A percentile compares a stretch with the other conserved stretches of the same genome.
These are phyloP conservation scores for Furcasterigmium furcatum DNA, from an alignment of 2,329 filamentous ascomycete species.

Conservation along the genomic window DNA sequence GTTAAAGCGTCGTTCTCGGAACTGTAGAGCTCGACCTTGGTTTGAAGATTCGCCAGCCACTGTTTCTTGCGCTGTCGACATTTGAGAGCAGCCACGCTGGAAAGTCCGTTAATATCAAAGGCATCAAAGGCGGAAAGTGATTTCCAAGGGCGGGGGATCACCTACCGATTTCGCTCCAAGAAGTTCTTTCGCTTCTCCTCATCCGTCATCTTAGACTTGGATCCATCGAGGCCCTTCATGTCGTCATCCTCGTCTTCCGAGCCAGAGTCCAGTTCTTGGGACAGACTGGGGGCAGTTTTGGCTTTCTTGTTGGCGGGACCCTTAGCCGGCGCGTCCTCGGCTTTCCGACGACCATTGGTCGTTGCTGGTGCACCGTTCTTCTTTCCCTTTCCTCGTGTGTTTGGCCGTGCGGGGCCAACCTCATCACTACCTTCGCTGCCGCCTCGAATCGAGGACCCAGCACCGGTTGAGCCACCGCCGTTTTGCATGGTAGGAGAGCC, in stretches of 20 bases:
- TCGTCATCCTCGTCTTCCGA: conserved; percentile 49
- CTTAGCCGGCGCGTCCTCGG: conserved; percentile 63
- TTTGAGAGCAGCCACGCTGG: conserved; percentile 89
- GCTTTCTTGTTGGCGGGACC: conserved; percentile 65
- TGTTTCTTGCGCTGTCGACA: conserved; percentile 98
- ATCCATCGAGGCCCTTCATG: conserved; percentile 51
- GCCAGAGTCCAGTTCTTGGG: conserved; percentile 13
- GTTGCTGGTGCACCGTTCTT: conserved; percentile 46
- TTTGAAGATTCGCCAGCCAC: conserved; percentile 92
- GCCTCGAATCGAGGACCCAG: conserved; percentile 40
- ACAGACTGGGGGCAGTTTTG: conserved; percentile 53
- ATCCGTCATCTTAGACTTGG: conserved; percentile 85
- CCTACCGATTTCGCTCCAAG: conserved; percentile 89
- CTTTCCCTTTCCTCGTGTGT: conserved; percentile 66
- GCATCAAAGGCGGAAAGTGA: too few relatives aligned
- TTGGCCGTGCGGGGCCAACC: conserved; percentile 64
- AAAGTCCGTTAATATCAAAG: conserved; percentile 18
- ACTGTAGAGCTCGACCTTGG: conserved; percentile 90
- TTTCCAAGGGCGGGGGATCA: too few relatives aligned
- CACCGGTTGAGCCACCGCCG: conserved; percentile 34
- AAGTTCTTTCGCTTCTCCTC: conserved; percentile 99
- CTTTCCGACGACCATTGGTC: conserved; percentile 72
- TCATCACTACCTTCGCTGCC: conserved; percentile 71
- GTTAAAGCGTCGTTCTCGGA: conserved; percentile 87
- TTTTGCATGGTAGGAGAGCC: conserved; percentile 53